Base-by-base conservation (phyloP, 805 yeast species). In the Wickerhamomyces alni region DNA sequence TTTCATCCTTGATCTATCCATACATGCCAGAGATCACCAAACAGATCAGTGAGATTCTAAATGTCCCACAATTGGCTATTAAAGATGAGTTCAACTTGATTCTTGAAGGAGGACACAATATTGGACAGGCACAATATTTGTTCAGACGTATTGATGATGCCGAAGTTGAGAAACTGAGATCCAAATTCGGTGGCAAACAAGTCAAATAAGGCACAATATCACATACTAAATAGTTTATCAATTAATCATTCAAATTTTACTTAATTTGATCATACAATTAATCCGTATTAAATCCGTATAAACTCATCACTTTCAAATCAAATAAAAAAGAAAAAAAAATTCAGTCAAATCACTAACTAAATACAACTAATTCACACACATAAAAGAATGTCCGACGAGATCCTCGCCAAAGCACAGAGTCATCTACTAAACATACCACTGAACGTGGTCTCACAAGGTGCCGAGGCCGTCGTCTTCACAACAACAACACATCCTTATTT, bases 61-160 rank as follows among this genome's bases (percentile, higher is more conserved):
- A 87, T 54, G 91, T 82, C 19, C 96, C 96, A 31, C 67, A 75
- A 8, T 70, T 89, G 50, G 70, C 75, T 37, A 91, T 89, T 47
- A 86, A 88, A 22, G 87, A 87, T 57, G 66, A 72, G 47, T 83
- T 91, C 58, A 76, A 79, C 44, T 61, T 84, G 40, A 75, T 80
- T 35, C 70, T 93, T 49, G 66, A 70, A 52, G 76, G 75, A 27
- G 96, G 95, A 27, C 99, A 93, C 63, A 77, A 82, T 64, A 83
- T 93, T 47, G 91, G 87, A 46, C 81, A 86, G 59, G 91, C 98
- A 15, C 86, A 87, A 67, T 88, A 93, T 66, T 71, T 93, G 66
- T 93, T 93, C 74, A 75, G 73, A 57, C 80, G 96, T 68, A 93
- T 93, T 52, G 98, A 91, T 50, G 95, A 86, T 56, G 80, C 80